These are phyloP conservation scores for Pleurotus ostreatus DNA, from an alignment of 768 basidiomycete species.

Conservation along the genomic window DNA sequence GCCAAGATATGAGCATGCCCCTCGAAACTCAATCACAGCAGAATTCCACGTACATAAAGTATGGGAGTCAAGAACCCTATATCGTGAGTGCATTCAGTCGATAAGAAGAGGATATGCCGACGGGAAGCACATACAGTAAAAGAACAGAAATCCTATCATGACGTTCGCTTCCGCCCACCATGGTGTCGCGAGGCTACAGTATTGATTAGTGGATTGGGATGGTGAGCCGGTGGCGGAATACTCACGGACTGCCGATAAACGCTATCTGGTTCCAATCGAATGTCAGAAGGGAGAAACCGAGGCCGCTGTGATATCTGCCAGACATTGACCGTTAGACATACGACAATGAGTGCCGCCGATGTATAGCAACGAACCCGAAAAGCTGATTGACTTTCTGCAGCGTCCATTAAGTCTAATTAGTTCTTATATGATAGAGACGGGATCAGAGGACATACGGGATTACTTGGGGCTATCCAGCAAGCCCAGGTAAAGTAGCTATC, in stretches of 20 bases:
- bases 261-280: slow-evolving; percentile 70
- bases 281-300: slow-evolving; percentile 49
- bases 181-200: slow-evolving; percentile 41
- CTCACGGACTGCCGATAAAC: slow-evolving; percentile 62
- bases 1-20: slow-evolving; percentile 12
- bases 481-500: slow-evolving; percentile 34
- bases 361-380: slow-evolving; percentile 38
- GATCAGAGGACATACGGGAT: slow-evolving; percentile 34
- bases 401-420: not conserved
- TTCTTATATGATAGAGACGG: not conserved
- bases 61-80: slow-evolving; percentile 49
- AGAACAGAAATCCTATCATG: slow-evolving; percentile 53
- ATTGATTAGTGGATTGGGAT: slow-evolving; percentile 1
- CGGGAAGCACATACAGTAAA: slow-evolving; percentile 48
- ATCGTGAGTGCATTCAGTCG: slow-evolving; percentile 5
- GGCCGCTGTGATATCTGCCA: slow-evolving; percentile 40
- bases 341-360: not conserved
- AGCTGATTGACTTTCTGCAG: slow-evolving; percentile 50
- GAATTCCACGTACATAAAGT: slow-evolving; percentile 31
- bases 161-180: slow-evolving; percentile 79
- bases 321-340: not conserved
- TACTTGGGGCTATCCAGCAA: slow-evolving; percentile 62
- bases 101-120: not conserved
- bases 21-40: slow-evolving; percentile 1
- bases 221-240: slow-evolving; percentile 12